phyloP scores from a whole-genome alignment of 2,329 filamentous ascomycete genomes.

The Pyricularia pennisetigena region DNA sequence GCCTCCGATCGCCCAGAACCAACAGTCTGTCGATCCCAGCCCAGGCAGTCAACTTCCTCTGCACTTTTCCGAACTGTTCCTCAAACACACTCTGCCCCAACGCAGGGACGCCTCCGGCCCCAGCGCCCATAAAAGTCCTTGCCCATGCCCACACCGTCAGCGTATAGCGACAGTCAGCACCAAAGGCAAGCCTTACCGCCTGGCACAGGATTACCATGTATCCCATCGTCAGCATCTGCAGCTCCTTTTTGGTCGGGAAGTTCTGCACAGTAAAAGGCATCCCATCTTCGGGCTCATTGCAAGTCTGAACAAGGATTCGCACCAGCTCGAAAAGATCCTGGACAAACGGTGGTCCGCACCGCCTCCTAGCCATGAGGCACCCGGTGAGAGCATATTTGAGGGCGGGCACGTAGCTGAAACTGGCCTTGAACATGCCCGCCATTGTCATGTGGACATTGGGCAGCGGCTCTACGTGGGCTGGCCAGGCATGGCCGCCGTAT shows the following conservation, averaged over 20 bases:
- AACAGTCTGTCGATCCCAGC: constrained; percentile 10
- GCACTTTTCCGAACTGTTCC: constrained; percentile 13
- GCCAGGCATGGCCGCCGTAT: constrained; percentile 13
- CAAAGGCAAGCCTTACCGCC: constrained; percentile 12
- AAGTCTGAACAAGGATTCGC: constrained; percentile 11
- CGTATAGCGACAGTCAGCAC: constrained; percentile 12
- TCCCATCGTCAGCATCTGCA: constrained; percentile 14
- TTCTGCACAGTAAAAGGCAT: constrained; percentile 5
- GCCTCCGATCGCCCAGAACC: not conserved
- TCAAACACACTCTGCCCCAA: constrained; percentile 12
- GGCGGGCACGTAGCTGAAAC: constrained; percentile 11
- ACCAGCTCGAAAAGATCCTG: constrained; percentile 15
- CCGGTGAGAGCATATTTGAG: constrained; percentile 17
- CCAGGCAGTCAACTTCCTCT: constrained; percentile 16
- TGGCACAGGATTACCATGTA: constrained; percentile 13
- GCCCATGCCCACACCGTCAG: constrained; percentile 13
- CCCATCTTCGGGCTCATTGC: constrained; percentile 8
- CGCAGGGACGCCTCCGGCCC: constrained; percentile 5
- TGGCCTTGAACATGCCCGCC: constrained; percentile 13
- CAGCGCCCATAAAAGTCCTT: constrained; percentile 5
- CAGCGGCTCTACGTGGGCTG: constrained; percentile 18
- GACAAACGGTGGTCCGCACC: constrained; percentile 14
- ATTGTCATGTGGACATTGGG: constrained; percentile 14
- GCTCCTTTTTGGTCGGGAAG: constrained; percentile 10
- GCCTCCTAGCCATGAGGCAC: constrained; percentile 12